Evolutionary conservation across 1,284 basidiomycete species (phyloP), one percentile per base, ranked within the genome.

Genomic region (Chalciporus sp.): DNA sequence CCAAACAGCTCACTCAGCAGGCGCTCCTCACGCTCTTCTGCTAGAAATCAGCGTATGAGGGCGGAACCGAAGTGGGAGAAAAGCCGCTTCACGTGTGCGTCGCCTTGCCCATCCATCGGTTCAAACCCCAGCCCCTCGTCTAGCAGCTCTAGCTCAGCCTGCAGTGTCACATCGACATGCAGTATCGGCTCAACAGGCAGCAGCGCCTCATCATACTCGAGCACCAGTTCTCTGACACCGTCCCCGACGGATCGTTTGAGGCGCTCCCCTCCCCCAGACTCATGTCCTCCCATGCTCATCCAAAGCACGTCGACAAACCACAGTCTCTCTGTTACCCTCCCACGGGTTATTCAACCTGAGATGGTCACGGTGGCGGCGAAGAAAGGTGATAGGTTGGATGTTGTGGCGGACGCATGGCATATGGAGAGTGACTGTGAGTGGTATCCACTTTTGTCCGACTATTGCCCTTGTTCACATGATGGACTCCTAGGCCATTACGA

Each of bases 361-460:
- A 83, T 84, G 81, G 76, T 83, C 16, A 83, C 81, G 1, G 73
- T 83, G 39, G 74, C 75, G 20, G 82, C 76, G 29, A 78, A 79
- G 58, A 79, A 75, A 57, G 81, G 80, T 3, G 77, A 80, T 59
- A 76, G 73, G 58, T 61, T 83, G 37, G 72, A 74, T 57, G 73
- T 83, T 9, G 73, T 83, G 37, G 82, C 81, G 29, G 81, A 84
- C 62, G 81, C 78, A 37, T 83, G 82, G 81, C 77, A 83, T 65
- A 73, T 78, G 67, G 81, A 83, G 57, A 66, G 58, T 48, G 76
- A 80, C 55, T 80, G 79, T 82, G 64, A 69, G 79, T 73, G 17
- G 4, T 31, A 35, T 47, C 53, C 47, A 7, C 8, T 33, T 48
- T 44, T 11, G 7, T 45, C 17, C 43, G 37, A 33, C 45, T 47